Base-by-base conservation (phyloP, 176 grass and related monocot species). In the Avena eriantha region DNA sequence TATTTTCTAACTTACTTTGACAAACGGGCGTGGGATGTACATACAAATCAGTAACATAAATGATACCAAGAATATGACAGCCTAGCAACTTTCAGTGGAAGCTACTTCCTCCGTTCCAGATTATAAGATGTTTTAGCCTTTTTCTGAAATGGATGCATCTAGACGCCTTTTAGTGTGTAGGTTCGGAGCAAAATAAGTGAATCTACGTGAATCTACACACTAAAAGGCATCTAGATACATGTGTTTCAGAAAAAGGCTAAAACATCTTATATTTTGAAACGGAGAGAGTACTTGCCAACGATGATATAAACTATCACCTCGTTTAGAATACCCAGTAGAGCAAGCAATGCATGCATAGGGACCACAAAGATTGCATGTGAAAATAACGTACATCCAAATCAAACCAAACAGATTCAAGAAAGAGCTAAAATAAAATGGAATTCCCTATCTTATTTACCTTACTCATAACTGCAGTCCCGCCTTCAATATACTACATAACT, bases 301-400 rank as follows among this genome's bases (percentile, higher is more conserved):
- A 83, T 23, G 34, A 29, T 65, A 24, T 7, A 46, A 77, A 67
- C 19, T 33, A 39, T 79, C 63, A 79, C 16, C 24, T 3, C 26
- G 13, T 70, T 83, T 50, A 63, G 7, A 84, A 8, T 35, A 58
- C 33, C 41, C 15, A 63, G 16, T 23, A 79, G 29, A 35, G 57
- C 21, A 88, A 41, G 16, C 33, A 46, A 45, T 73, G 55, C 17
- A 65, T 80, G 24, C 11, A 60, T 71, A 57, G 33, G 7, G 13
- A 39, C 58, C 15, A 31, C 15, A 88, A 22, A 78, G 23, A 58
- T 33, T 70, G 63, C 31, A 41, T 72, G 22, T 58, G 29, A 84
- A 84, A 79, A 55, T 13, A 73, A 54, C 31, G 36, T 78, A 43
- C 35, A 73, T 77, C 26, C 35, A 66, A 57, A 77, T 77, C 11